These are phyloP conservation scores for Lyophyllum semitale DNA, from an alignment of 768 basidiomycete genomes.

Conservation along the genomic window DNA sequence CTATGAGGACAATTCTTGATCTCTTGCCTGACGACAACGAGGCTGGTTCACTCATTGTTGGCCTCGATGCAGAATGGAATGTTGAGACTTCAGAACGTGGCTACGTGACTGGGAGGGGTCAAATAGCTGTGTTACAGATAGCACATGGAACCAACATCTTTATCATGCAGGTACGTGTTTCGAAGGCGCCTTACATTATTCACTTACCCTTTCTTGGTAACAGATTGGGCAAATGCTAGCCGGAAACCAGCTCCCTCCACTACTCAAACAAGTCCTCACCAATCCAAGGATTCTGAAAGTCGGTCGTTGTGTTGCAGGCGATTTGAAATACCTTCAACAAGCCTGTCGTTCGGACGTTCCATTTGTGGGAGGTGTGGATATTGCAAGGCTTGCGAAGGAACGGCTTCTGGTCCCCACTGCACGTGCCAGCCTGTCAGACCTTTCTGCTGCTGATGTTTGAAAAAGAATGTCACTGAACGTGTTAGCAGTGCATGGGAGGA, in stretches of 20 bases:
- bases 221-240: background rate
- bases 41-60: slow-evolving; percentile 14
- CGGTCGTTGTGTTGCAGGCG: slow-evolving; percentile 3
- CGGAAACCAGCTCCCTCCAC: background rate
- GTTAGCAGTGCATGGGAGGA: slow-evolving; percentile 22
- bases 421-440: slow-evolving; percentile 27
- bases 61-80: slow-evolving; percentile 28
- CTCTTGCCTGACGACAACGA: slow-evolving; percentile 15
- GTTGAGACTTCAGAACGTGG: slow-evolving; percentile 21
- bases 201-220: background rate
- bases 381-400: slow-evolving; percentile 30
- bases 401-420: slow-evolving; percentile 17
- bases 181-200: background rate
- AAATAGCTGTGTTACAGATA: slow-evolving; percentile 24
- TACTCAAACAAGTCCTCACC: slow-evolving; percentile 10
- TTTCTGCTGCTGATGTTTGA: slow-evolving; percentile 23
- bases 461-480: slow-evolving; percentile 18
- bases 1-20: slow-evolving; percentile 19
- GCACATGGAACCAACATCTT: slow-evolving; percentile 20
- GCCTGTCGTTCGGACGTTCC: slow-evolving; percentile 3
- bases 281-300: slow-evolving; percentile 17
- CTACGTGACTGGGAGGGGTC: slow-evolving; percentile 11
- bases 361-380: slow-evolving; percentile 28
- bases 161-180: slow-evolving; percentile 17
- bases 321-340: slow-evolving; percentile 4